Conservation (phyloP, 192 early-diverging fungal genomes). For the Backusella parvicylindrica region DNA sequence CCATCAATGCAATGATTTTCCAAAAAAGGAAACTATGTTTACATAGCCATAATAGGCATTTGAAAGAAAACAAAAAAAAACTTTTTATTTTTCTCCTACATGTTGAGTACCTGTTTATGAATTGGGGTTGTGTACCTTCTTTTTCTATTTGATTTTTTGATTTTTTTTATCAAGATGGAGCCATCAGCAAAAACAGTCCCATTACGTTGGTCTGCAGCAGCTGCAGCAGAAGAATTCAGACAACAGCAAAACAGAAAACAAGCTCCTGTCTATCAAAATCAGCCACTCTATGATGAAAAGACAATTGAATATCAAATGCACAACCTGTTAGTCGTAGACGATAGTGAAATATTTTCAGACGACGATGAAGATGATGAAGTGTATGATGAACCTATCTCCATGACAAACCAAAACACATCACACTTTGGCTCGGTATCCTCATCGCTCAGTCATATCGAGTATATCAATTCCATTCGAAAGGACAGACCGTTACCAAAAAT, state of each 20-base stretch:
- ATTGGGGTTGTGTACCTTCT: background rate
- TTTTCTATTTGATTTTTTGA: background rate
- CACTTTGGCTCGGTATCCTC: background rate
- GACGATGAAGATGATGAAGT: background rate
- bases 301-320: background rate
- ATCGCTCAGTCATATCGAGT: background rate
- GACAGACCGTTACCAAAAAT: background rate
- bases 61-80: background rate
- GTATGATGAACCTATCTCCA: background rate
- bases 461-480: background rate
- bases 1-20: background rate
- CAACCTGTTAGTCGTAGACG: background rate
- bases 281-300: background rate
- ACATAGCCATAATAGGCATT: background rate
- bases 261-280: background rate
- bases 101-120: background rate
- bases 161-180: background rate
- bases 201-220: background rate
- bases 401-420: background rate
- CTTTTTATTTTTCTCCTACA: background rate
- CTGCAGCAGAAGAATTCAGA: background rate
- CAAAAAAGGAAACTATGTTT: constrained; percentile 1
- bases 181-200: background rate
- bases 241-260: background rate
- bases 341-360: constrained; percentile 4